phyloP scores from a whole-genome alignment of 2,329 filamentous ascomycete genomes.

The Hortaea sp. region DNA sequence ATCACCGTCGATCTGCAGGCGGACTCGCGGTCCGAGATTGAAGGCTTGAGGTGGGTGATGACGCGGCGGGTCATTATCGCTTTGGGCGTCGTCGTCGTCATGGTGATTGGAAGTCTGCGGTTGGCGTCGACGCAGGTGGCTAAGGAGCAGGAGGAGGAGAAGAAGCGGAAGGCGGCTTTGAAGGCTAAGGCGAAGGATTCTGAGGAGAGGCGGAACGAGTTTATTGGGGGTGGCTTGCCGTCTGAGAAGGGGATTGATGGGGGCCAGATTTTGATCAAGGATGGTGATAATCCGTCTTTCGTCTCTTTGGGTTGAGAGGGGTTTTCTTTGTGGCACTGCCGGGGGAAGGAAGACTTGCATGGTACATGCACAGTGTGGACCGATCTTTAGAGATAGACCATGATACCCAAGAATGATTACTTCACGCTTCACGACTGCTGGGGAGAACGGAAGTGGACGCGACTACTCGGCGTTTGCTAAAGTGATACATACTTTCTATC shows the following conservation, averaged over 20 bases:
- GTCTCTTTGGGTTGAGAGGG: conserved; percentile 21
- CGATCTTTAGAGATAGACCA: no score
- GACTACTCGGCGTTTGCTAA: no score
- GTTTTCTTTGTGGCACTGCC: no score
- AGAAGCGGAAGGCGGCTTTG: conserved; percentile 27
- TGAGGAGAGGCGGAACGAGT: conserved; percentile 8
- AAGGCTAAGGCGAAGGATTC: conserved; percentile 17
- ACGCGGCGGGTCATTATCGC: conserved; percentile 55
- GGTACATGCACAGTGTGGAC: no score
- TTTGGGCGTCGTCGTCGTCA: conserved; percentile 39
- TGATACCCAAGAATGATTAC: no score
- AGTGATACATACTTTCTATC: no score
- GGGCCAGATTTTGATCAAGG: conserved; percentile 21
- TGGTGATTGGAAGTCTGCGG: conserved; percentile 33
- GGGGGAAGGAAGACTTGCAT: no score
- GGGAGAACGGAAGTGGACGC: no score
- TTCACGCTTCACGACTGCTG: no score
- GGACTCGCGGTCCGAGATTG: conserved; percentile 84
- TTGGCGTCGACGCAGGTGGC: conserved; percentile 28
- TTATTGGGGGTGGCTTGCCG: conserved; percentile 3
- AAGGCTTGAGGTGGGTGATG: conserved; percentile 78
- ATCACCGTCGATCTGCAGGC: conserved; percentile 85
- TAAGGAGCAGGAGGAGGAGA: conserved; percentile 30
- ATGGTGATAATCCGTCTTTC: conserved; percentile 24
- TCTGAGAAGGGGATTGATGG: conserved; percentile 6